Base-by-base conservation (phyloP, 345 rosid species). In the Salix udensis region DNA sequence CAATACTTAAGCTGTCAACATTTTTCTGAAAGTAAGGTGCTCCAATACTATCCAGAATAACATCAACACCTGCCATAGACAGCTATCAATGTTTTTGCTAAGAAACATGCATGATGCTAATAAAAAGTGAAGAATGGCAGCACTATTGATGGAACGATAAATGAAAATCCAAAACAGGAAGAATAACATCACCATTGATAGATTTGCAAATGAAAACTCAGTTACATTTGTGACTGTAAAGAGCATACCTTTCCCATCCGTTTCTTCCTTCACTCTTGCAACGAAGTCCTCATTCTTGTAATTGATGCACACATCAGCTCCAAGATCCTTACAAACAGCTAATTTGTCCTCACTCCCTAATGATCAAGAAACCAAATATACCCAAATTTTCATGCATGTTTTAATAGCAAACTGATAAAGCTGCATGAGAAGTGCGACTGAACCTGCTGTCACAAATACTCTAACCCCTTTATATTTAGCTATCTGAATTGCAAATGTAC, bases 211-310 rank as follows among this genome's bases (percentile, higher is more conserved):
- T 4, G 15, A 30, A 50, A 61, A 40, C 10, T 19, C 70, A 61
- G 39, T 9, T 8, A 42, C 46, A 78, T 74, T 60, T 40, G 30
- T 8, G 52, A 50, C 65, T 66, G 70, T 7, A 37, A 26, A 36
- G 60, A 75, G 62, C 42, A 77, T 75, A 89, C 98, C 98, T 86
- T 90, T 92, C 48, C 98, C 97, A 70, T 75, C 84, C 1, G 97
- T 90, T 92, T 89, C 98, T 15, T 88, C 94, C 87, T 91, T 92
- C 7, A 88, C 90, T 58, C 88, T 88, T 67, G 92, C 78, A 26
- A 90, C 97, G 78, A 94, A 94, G 87, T 94, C 97, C 82, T 92
- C 95, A 2, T 88, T 89, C 84, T 89, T 94, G 92, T 92, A 94
- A 72, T 94, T 92, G 83, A 94, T 92, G 82, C 95, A 88, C 21